Percentiles rank a stretch among this genome's conserved stretches.
These are phyloP conservation scores for Liquidambar formosana DNA, from an alignment of 164 flowering plant genomes.

Conservation along the genomic window DNA sequence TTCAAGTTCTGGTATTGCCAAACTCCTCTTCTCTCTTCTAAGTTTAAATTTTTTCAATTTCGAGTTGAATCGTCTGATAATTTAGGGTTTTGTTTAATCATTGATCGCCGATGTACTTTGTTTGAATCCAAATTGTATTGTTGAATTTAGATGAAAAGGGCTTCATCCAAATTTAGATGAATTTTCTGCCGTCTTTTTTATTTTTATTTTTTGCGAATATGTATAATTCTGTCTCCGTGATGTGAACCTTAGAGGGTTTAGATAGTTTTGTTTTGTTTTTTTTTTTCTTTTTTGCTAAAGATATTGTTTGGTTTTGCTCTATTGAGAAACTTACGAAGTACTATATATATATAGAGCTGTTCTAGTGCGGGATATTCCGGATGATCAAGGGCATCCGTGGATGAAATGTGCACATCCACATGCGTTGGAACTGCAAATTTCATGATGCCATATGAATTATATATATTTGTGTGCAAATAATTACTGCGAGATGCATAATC, in stretches of 20 bases:
- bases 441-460: neutral
- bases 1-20: slow-evolving; percentile 43
- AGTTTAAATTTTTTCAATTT: neutral
- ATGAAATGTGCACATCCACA: too few relatives aligned
- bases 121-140: neutral
- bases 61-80: neutral
- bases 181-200: neutral
- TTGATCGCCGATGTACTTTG: neutral
- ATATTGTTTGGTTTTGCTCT: neutral
- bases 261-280: neutral
- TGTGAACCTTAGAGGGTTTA: too few relatives aligned
- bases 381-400: too few relatives aligned
- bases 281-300: neutral
- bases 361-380: too few relatives aligned
- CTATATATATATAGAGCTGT: too few relatives aligned
- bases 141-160: neutral
- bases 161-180: too few relatives aligned
- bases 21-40: neutral
- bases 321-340: neutral
- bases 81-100: neutral
- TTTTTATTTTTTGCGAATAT: too few relatives aligned
- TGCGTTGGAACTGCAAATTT: too few relatives aligned
- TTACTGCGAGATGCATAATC: neutral
- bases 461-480: neutral
- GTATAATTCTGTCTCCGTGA: too few relatives aligned